phyloP scores from a whole-genome alignment of 73 alveolate genomes.

The Tetrahymena malaccensis region DNA sequence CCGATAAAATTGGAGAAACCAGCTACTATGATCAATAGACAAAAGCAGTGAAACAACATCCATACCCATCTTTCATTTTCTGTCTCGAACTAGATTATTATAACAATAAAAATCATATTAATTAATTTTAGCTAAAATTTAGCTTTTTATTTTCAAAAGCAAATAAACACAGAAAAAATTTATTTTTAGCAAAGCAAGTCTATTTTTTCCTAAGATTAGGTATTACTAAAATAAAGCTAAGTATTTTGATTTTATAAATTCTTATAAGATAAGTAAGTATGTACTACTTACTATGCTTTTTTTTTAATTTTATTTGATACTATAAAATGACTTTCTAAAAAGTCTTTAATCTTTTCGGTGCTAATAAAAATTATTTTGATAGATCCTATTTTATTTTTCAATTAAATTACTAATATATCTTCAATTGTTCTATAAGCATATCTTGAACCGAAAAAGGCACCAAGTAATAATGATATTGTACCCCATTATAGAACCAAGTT shows the following conservation, averaged over 20 bases:
- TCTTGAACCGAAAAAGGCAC: slow-evolving; percentile 6
- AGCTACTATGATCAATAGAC: background rate
- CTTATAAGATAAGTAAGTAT: too few relatives aligned
- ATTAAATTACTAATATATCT: background rate
- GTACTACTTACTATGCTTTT: too few relatives aligned
- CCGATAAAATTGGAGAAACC: background rate
- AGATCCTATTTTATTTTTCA: background rate
- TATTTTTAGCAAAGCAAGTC: too few relatives aligned
- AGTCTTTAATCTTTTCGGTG: too few relatives aligned
- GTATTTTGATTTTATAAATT: too few relatives aligned
- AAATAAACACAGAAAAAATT: too few relatives aligned
- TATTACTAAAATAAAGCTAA: too few relatives aligned
- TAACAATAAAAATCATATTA: background rate
- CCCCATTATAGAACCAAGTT: slow-evolving; percentile 41
- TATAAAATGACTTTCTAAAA: too few relatives aligned
- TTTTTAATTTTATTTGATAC: too few relatives aligned
- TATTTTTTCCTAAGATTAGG: too few relatives aligned
- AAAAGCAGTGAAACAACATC: background rate
- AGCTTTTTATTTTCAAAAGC: background rate
- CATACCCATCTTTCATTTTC: background rate
- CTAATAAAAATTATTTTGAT: background rate
- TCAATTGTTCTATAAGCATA: background rate
- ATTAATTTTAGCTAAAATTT: background rate
- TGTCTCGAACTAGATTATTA: background rate
- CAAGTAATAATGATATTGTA: background rate